Base-by-base conservation (phyloP, 306 rosid species). In the Castanea crenata region DNA sequence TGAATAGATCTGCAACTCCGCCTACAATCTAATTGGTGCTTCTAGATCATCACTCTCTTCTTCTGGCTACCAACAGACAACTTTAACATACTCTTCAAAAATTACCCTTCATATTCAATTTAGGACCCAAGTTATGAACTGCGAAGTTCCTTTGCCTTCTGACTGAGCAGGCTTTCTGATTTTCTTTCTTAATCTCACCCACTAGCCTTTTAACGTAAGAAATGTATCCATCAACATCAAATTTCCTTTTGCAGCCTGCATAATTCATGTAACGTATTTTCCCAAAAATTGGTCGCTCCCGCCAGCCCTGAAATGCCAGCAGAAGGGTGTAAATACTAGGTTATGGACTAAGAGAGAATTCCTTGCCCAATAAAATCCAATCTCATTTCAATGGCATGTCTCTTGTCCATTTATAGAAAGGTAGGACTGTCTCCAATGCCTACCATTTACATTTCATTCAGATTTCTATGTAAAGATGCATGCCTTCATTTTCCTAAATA, bases 241-340 rank as follows among this genome's bases (percentile, higher is more conserved):
- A 92, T 89, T 94, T 94, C 83, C 99, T 92, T 87, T 92, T 92
- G 92, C 97, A 94, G 18, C 99, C 97, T 54, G 90, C 97, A 55
- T 79, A 91, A 80, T 92, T 94, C 97, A 94, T 94, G 84, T 91
- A 91, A 8, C 99, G 92, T 72, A 94, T 92, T 88, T 94, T 94
- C 78, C 99, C 99, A 46, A 90, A 94, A 55, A 94, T 0, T 1
- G 97, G 91, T 8, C 97, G 88, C 85, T 92, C 97, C 77, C 79
- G 78, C 99, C 97, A 94, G 69, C 99, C 97, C 97, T 94, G 89
- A 69, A 85, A 82, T 55, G 34, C 25, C 78, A 59, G 18, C 16
- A 46, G 9, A 16, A 20, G 51, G 8, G 68, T 59, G 38, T 41
- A 34, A 67, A 29, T 16, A 73, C 62, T 74, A 69, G 31, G 58